These are phyloP conservation scores for Delphinella strobiligena DNA, from an alignment of 2,329 filamentous ascomycete species.

Conservation along the genomic window DNA sequence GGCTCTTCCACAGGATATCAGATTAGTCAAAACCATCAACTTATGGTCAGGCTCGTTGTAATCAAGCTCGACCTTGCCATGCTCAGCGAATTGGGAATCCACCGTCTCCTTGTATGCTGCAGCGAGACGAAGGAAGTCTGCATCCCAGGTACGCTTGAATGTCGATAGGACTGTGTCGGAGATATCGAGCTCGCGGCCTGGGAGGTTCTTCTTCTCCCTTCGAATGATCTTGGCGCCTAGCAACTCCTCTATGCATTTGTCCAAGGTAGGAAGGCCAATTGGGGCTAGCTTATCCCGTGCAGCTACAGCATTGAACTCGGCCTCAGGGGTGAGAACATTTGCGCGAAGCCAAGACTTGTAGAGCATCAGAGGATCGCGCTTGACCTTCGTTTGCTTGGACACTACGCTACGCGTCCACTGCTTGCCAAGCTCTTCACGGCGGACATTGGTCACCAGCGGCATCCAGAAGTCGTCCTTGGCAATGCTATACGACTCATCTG, in stretches of 20 bases:
- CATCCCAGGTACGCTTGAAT: constrained; percentile 43
- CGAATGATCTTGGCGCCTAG: constrained; percentile 43
- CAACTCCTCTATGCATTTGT: constrained; percentile 42
- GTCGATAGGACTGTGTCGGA: constrained; percentile 46
- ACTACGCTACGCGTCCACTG: constrained; percentile 10
- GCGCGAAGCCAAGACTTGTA: constrained; percentile 35
- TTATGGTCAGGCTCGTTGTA: constrained; percentile 51
- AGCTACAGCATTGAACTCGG: constrained; percentile 24
- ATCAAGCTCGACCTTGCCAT: constrained; percentile 33
- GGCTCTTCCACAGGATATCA: constrained; percentile 49
- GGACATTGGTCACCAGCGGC: constrained; percentile 27
- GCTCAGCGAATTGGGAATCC: constrained; percentile 39
- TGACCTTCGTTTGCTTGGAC: too few relatives aligned
- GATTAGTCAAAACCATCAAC: constrained; percentile 54
- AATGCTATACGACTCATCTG: constrained; percentile 25
- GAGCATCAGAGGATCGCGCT: constrained; percentile 14
- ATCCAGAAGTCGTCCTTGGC: constrained; percentile 46
- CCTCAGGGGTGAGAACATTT: constrained; percentile 29
- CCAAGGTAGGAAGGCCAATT: constrained; percentile 19
- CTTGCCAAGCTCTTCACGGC: constrained; percentile 23
- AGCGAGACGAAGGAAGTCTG: constrained; percentile 46
- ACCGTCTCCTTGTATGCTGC: constrained; percentile 47
- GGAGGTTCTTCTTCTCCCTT: constrained; percentile 47
- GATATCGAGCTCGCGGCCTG: constrained; percentile 51
- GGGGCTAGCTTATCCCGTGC: constrained; percentile 28